Conservation (phyloP, 371 early-diverging fungal species). For the Smittium culicis region DNA sequence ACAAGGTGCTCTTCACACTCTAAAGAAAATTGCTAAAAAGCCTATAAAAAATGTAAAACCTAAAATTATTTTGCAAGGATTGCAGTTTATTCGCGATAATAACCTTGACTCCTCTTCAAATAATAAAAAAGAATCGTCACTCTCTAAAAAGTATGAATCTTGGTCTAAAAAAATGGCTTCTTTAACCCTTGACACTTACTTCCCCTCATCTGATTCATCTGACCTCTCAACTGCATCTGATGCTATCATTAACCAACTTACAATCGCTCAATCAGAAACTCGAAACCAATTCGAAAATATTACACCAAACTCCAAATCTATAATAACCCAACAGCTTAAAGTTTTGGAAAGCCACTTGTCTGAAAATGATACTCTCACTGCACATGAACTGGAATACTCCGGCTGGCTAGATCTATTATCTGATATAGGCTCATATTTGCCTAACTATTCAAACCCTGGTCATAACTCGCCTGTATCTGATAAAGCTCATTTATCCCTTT, state of each 20-base stretch:
- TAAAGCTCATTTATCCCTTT: background rate
- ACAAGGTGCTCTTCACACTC: constrained; percentile 1
- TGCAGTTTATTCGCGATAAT: background rate
- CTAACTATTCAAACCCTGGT: background rate
- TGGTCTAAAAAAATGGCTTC: constrained; percentile 1
- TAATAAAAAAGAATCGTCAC: background rate
- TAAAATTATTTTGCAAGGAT: background rate
- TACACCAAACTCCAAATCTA: background rate
- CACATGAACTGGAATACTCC: background rate
- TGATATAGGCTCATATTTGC: background rate
- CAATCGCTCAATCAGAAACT: background rate
- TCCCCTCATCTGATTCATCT: background rate
- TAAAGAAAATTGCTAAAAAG: background rate
- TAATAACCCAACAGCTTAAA: background rate
- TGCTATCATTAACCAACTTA: background rate
- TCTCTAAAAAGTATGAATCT: background rate
- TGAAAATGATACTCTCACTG: background rate
- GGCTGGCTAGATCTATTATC: constrained; percentile 4
- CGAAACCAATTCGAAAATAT: background rate
- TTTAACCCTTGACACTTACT: background rate
- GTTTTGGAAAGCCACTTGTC: background rate
- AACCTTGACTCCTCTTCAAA: background rate
- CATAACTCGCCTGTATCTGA: background rate
- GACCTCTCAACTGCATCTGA: background rate
- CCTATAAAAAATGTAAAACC: background rate